phyloP scores from a whole-genome alignment of 768 basidiomycete genomes.

The Naganishia friedmannii region DNA sequence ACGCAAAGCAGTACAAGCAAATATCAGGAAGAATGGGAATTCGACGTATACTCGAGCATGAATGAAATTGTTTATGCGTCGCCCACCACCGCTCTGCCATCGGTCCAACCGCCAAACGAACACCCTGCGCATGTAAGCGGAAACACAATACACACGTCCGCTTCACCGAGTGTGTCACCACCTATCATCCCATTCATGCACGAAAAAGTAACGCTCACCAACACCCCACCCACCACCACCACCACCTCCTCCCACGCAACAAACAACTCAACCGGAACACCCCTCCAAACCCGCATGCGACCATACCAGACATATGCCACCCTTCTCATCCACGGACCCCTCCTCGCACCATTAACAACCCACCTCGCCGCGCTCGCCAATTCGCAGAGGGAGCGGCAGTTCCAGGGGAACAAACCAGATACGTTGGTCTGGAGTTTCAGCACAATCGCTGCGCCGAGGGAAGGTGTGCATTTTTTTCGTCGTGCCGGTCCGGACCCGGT shows the following conservation, averaged over 20 bases:
- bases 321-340: conserved; percentile 72
- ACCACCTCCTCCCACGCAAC: conserved; percentile 35
- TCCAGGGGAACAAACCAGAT: conserved; percentile 59
- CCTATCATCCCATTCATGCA: conserved; percentile 38
- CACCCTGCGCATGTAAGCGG: too few species aligned
- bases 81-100: neutral
- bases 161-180: conserved; percentile 52
- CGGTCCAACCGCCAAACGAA: neutral
- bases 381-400: conserved; percentile 59
- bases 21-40: conserved; percentile 78
- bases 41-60: conserved; percentile 74
- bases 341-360: conserved; percentile 57
- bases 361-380: conserved; percentile 59
- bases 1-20: conserved; percentile 40
- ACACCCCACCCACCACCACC: conserved; percentile 32
- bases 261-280: conserved; percentile 18
- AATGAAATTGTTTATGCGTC: conserved; percentile 67
- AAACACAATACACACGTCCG: neutral
- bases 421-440: conserved; percentile 80
- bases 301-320: conserved; percentile 91
- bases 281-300: conserved; percentile 52
- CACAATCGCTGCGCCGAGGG: conserved; percentile 34
- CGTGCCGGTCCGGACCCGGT: too few species aligned
- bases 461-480: neutral
- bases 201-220: conserved; percentile 59